phyloP scores from a whole-genome alignment of 202 grass and related monocot genomes.

The Zoysia matrella region DNA sequence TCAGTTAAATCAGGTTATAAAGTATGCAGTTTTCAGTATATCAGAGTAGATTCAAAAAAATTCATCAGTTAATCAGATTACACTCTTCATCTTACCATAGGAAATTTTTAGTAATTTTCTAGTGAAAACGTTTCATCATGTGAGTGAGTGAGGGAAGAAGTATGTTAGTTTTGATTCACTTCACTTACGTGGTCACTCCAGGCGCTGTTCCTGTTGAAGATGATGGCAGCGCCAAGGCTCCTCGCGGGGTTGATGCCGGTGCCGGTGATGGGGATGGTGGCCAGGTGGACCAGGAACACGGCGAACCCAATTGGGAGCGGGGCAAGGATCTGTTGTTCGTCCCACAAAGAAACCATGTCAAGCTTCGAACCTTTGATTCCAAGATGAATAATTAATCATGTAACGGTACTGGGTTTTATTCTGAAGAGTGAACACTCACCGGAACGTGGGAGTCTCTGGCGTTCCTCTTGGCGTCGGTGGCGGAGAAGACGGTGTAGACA shows the following conservation, averaged over 20 bases:
- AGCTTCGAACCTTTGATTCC: no score
- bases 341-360: no score
- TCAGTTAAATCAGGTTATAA: neutral
- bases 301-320: neutral
- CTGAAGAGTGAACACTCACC: constrained; percentile 3
- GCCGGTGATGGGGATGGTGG: no score
- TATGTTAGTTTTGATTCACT: no score
- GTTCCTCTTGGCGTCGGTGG: constrained; percentile 72
- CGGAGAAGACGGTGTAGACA: constrained; percentile 83
- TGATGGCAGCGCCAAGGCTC: neutral
- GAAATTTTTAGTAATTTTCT: neutral
- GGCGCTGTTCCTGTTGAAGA: neutral
- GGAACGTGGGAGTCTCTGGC: constrained; percentile 68
- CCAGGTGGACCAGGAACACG: no score
- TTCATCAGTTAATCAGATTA: neutral
- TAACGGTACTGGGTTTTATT: no score
- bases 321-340: neutral
- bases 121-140: no score
- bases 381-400: no score
- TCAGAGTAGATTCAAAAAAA: neutral
- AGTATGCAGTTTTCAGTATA: neutral
- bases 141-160: no score
- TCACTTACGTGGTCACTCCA: neutral
- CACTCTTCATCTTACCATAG: neutral
- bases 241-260: no score